These are phyloP conservation scores for Catunica adiposa DNA, from an alignment of 2,329 filamentous ascomycete species.

Conservation along the genomic window DNA sequence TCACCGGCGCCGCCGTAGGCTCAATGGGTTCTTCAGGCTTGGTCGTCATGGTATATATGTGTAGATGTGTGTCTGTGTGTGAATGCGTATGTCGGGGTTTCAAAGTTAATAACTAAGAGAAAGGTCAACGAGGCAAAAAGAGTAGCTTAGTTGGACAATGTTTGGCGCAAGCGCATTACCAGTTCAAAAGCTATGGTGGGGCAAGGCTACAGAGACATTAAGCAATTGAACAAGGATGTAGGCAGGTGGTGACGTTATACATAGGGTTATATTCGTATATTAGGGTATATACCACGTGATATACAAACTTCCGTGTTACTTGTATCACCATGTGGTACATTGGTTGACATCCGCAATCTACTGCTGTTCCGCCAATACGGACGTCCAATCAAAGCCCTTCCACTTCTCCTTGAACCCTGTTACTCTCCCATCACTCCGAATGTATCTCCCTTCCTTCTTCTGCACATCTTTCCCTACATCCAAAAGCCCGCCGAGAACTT, in stretches of 20 bases:
- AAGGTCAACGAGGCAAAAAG: too few species aligned
- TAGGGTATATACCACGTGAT: neutral
- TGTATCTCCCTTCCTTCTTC: slow-evolving; percentile 82
- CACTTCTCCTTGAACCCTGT: slow-evolving; percentile 72
- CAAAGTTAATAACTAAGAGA: too few species aligned
- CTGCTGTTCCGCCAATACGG: slow-evolving; percentile 31
- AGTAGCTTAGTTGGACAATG: too few species aligned
- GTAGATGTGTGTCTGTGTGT: neutral
- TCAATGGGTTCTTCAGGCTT: neutral
- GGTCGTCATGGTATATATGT: neutral
- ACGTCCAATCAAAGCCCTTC: slow-evolving; percentile 83
- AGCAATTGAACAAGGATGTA: too few species aligned
- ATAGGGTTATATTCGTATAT: too few species aligned
- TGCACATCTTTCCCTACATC: slow-evolving; percentile 67
- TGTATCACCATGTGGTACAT: too few species aligned
- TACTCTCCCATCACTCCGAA: slow-evolving; percentile 47
- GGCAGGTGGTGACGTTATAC: too few species aligned
- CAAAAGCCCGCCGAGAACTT: slow-evolving; percentile 83
- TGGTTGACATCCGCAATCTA: neutral
- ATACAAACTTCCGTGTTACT: neutral
- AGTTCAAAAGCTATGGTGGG: too few species aligned
- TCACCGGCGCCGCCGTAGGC: neutral
- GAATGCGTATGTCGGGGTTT: too few species aligned
- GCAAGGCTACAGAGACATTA: too few species aligned
- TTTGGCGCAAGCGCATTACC: too few species aligned